These are phyloP conservation scores for Curvularia sp. DNA, from an alignment of 2,329 filamentous ascomycete genomes.

Conservation along the genomic window DNA sequence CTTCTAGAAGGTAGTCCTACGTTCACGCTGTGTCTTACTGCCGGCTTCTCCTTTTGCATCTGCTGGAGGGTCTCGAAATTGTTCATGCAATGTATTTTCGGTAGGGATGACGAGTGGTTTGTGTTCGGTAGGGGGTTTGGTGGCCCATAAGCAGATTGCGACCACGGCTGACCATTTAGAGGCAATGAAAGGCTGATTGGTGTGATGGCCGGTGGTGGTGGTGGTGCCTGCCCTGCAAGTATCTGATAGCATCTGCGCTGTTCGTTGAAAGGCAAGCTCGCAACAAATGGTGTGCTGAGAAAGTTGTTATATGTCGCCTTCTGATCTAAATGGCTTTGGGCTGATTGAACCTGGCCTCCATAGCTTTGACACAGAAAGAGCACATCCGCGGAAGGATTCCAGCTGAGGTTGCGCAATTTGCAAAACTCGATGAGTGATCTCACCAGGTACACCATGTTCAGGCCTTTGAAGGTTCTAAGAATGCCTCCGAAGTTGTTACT, in stretches of 20 bases:
- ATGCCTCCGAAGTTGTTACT: constrained; percentile 34
- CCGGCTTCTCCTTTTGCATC: constrained; percentile 17
- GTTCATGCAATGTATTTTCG: not conserved
- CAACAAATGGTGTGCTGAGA: constrained; percentile 37
- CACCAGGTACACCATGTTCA: constrained; percentile 42
- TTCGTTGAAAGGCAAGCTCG: constrained; percentile 27
- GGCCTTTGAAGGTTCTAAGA: constrained; percentile 34
- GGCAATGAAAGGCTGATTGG: constrained; percentile 29
- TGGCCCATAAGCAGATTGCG: constrained; percentile 17
- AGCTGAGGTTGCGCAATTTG: constrained; percentile 32
- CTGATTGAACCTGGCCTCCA: constrained; percentile 30
- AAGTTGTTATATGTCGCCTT: constrained; percentile 38
- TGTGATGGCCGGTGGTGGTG: constrained; percentile 27
- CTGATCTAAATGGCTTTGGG: constrained; percentile 33
- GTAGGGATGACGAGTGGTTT: constrained; percentile 20
- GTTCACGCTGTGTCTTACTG: not conserved
- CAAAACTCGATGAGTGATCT: constrained; percentile 37
- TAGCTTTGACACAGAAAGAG: constrained; percentile 40
- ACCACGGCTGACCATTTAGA: constrained; percentile 11
- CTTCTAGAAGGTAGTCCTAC: not conserved
- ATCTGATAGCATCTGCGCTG: constrained; percentile 37
- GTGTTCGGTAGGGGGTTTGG: constrained; percentile 16
- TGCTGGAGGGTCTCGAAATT: constrained; percentile 22
- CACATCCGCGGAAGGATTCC: constrained; percentile 42
- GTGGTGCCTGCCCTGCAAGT: constrained; percentile 34